phyloP scores from a whole-genome alignment of 768 basidiomycete genomes.

The Amanita thiersii region DNA sequence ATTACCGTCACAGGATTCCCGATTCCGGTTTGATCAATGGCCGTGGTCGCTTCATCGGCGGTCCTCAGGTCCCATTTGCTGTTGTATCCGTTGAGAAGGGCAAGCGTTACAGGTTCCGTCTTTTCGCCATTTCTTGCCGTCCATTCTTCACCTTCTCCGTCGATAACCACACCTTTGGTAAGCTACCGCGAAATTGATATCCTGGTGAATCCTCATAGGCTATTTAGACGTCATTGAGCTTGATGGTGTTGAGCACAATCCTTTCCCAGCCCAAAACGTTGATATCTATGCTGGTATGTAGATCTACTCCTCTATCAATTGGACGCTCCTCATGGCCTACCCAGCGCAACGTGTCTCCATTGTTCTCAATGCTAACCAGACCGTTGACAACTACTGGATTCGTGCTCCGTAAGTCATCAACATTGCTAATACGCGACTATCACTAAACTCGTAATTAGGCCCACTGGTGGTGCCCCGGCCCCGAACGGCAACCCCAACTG shows the following conservation, averaged over 20 bases:
- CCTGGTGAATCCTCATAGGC: too few species aligned
- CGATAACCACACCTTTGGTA: constrained; percentile 27
- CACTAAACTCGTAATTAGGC: too few species aligned
- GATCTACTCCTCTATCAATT: neutral
- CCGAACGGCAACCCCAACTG: constrained; percentile 21
- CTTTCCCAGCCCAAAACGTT: constrained; percentile 29
- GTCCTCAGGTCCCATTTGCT: constrained; percentile 28
- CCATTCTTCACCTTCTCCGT: constrained; percentile 30
- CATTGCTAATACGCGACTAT: too few species aligned
- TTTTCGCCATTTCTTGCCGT: constrained; percentile 39
- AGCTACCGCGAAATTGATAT: neutral
- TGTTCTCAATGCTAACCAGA: too few species aligned
- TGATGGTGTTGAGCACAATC: constrained; percentile 33
- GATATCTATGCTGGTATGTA: constrained; percentile 32
- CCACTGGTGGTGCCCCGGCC: constrained; percentile 17
- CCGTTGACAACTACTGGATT: too few species aligned
- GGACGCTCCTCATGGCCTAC: neutral
- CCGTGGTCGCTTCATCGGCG: constrained; percentile 29
- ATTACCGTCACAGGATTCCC: constrained; percentile 14
- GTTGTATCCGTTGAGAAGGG: constrained; percentile 33
- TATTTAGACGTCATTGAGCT: constrained; percentile 24
- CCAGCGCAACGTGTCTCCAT: constrained; percentile 28
- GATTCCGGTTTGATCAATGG: constrained; percentile 43
- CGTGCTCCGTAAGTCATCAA: constrained; percentile 29
- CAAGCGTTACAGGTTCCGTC: constrained; percentile 42